These are phyloP conservation scores for Ramularia collo-cygni DNA, from an alignment of 2,329 filamentous ascomycete genomes.

Conservation along the genomic window DNA sequence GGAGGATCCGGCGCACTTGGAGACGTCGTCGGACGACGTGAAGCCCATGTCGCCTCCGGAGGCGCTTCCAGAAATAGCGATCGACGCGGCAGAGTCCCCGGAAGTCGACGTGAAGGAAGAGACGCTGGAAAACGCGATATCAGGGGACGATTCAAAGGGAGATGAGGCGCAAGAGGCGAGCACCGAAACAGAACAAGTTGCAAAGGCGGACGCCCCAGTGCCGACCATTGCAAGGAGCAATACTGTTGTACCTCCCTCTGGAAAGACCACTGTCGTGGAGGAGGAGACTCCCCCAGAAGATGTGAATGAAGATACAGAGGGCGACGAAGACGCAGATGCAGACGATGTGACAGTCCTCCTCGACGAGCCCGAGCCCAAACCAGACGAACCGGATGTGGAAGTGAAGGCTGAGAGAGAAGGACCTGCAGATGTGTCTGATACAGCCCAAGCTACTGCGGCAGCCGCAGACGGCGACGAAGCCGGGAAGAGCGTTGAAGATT, in stretches of 20 bases:
- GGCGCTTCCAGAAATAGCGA: conserved; percentile 7
- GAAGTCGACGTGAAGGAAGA: conserved; percentile 11
- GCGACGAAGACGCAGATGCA: conserved; percentile 10
- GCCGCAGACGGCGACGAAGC: conserved; percentile 35
- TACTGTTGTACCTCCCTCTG: conserved; percentile 14
- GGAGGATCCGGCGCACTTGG: conserved; percentile 15
- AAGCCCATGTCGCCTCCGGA: conserved; percentile 12
- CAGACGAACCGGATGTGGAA: conserved; percentile 8
- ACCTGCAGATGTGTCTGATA: conserved; percentile 5
- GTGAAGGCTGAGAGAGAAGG: conserved; percentile 19
- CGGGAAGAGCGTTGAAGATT: conserved; percentile 17
- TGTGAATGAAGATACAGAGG: conserved; percentile 26
- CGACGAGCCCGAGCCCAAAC: conserved; percentile 2
- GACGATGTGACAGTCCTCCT: conserved; percentile 8
- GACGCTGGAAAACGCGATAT: too few species aligned
- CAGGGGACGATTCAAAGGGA: too few species aligned
- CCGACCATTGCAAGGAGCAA: conserved; percentile 11
- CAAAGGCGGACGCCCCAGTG: conserved; percentile 2
- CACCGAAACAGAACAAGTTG: conserved; percentile 2
- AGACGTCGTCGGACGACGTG: conserved; percentile 22
- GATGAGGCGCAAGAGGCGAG: conserved; percentile 1
- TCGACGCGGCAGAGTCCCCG: conserved; percentile 6
- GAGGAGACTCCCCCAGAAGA: conserved; percentile 51
- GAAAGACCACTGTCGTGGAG: conserved; percentile 20
- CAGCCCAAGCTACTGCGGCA: conserved; percentile 5